Conservation (phyloP, 1,284 basidiomycete species). For the Boletus mariae region DNA sequence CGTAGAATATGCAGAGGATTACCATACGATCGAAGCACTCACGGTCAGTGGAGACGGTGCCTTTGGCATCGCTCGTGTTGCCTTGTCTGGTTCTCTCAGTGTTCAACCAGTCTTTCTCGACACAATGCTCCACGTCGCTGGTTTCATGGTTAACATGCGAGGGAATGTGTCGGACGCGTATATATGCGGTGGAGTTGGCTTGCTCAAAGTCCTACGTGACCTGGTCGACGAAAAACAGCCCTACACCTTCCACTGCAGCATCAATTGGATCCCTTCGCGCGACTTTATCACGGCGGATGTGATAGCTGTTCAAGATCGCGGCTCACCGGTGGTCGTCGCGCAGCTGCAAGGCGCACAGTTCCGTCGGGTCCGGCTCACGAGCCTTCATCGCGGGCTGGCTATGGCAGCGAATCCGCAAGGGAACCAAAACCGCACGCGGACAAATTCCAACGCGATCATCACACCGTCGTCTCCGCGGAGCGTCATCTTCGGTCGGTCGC, state of each 20-base stretch:
- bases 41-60: slow-evolving; percentile 46
- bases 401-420: slow-evolving; percentile 27
- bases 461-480: slow-evolving; percentile 24
- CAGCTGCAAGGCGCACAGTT: slow-evolving; percentile 55
- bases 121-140: slow-evolving; percentile 62
- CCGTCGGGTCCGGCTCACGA: slow-evolving; percentile 46
- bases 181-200: slow-evolving; percentile 57
- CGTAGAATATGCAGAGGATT: slow-evolving; percentile 58
- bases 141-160: slow-evolving; percentile 62
- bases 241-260: slow-evolving; percentile 53
- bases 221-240: slow-evolving; percentile 39
- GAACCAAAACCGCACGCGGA: slow-evolving; percentile 19
- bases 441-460: slow-evolving; percentile 29
- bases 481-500: slow-evolving; percentile 28
- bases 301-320: slow-evolving; percentile 42
- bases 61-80: slow-evolving; percentile 50
- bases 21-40: slow-evolving; percentile 55
- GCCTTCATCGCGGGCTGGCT: slow-evolving; percentile 44
- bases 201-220: slow-evolving; percentile 43
- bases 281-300: slow-evolving; percentile 46
- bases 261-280: slow-evolving; percentile 40
- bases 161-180: slow-evolving; percentile 50
- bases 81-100: slow-evolving; percentile 40
- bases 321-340: slow-evolving; percentile 44
- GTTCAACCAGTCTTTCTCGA: slow-evolving; percentile 62